Percentiles rank a stretch among this genome's conserved stretches.
These are phyloP conservation scores for Senecio squalidus DNA, from an alignment of 140 eudicot genomes.

Conservation along the genomic window DNA sequence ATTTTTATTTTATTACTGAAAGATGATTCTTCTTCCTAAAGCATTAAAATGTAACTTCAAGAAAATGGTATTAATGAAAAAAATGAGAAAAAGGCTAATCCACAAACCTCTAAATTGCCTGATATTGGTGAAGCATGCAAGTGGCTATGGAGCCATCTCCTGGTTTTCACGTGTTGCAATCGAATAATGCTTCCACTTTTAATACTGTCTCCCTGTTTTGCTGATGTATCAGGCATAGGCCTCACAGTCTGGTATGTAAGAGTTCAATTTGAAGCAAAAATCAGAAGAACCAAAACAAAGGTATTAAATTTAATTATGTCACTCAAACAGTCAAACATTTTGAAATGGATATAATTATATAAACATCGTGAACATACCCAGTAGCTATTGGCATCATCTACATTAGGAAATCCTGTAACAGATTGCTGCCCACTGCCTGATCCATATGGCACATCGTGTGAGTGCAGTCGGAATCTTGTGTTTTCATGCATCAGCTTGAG, in stretches of 20 bases:
- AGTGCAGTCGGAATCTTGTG: slow-evolving; percentile 81
- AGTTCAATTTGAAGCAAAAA: slow-evolving; percentile 2
- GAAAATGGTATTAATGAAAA: background rate
- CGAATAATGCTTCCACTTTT: slow-evolving; percentile 69
- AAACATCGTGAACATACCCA: slow-evolving; percentile 53
- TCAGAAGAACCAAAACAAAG: background rate
- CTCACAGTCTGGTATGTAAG: slow-evolving; percentile 49
- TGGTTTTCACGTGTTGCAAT: slow-evolving; percentile 83
- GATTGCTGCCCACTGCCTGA: slow-evolving; percentile 99
- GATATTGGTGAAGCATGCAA: slow-evolving; percentile 94
- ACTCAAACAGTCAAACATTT: background rate
- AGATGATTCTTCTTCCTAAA: background rate
- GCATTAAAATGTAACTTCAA: too few relatives aligned
- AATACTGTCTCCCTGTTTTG: slow-evolving; percentile 81
- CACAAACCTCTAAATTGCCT: slow-evolving; percentile 79
- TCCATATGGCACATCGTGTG: slow-evolving; percentile 99
- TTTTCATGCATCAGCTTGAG: slow-evolving; percentile 91
- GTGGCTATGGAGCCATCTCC: slow-evolving; percentile 95
- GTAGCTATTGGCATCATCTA: slow-evolving; percentile 93
- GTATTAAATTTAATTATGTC: background rate
- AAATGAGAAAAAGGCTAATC: slow-evolving; percentile 5
- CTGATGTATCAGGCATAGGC: slow-evolving; percentile 55
- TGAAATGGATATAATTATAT: slow-evolving; percentile 6
- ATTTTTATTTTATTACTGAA: background rate
- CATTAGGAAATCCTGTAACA: slow-evolving; percentile 89